phyloP scores from a whole-genome alignment of 1,284 basidiomycete genomes.

The Ganoderma multipileum region DNA sequence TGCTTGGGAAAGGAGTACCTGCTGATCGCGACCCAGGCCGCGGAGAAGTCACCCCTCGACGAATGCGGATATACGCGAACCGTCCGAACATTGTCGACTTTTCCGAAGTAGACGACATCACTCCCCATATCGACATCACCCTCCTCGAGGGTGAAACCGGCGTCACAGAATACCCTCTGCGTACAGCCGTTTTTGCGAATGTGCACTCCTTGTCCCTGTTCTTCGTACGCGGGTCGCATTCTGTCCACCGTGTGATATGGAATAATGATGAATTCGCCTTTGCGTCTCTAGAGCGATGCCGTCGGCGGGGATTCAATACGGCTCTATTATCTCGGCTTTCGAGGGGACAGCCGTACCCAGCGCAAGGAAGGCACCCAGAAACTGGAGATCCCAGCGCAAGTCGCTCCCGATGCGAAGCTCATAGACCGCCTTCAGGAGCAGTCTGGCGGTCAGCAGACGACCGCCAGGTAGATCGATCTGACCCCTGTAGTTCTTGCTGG shows the following conservation, averaged over 20 bases:
- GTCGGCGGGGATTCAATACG: conserved; percentile 66
- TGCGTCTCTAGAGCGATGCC: conserved; percentile 57
- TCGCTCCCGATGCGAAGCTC: conserved; percentile 70
- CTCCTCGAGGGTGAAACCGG: conserved; percentile 72
- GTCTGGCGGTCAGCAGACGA: conserved; percentile 58
- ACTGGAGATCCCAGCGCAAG: conserved; percentile 73
- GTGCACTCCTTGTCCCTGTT: conserved; percentile 76
- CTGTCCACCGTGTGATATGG: neutral
- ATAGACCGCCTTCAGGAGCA: conserved; percentile 68
- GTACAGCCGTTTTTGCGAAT: conserved; percentile 77
- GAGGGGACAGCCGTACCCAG: conserved; percentile 67
- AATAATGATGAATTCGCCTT: neutral
- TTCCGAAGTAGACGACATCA: conserved; percentile 67
- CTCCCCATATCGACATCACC: conserved; percentile 73
- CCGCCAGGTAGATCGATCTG: conserved; percentile 32
- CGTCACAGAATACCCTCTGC: conserved; percentile 78
- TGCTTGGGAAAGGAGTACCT: neutral
- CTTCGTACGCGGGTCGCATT: conserved; percentile 56
- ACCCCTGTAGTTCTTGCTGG: neutral
- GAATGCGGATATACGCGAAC: conserved; percentile 75
- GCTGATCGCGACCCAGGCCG: conserved; percentile 53
- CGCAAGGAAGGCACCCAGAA: conserved; percentile 66
- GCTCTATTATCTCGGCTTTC: conserved; percentile 83
- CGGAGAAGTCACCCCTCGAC: conserved; percentile 71
- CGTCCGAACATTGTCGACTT: conserved; percentile 79